Base-by-base conservation (phyloP, 2,329 filamentous ascomycete genomes). In the Rutstroemia sp. region DNA sequence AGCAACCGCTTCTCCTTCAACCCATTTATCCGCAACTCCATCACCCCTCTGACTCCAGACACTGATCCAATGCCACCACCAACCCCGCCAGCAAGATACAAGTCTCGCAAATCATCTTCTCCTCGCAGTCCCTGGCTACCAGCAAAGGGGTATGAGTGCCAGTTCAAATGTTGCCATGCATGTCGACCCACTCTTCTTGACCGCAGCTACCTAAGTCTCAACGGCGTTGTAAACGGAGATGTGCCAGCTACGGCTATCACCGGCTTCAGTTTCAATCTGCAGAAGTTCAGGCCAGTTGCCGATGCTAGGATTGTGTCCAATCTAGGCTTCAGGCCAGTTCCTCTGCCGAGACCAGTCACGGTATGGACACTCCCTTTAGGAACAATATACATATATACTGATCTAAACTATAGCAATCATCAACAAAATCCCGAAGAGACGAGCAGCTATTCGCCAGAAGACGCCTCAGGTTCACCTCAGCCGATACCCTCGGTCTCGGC, bases 211-310 rank as follows among this genome's bases (percentile, higher is more conserved):
- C 67, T 83, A 21, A 78, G 76, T 60, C 68, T 84, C 17, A 67
- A 79, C 58, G 76, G 73, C 4, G 69, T 83, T 21, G 65, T 71
- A n/a, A 67, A 76, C 21, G 78, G 73, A 6, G 76, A 81, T 48
- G 69, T 82, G 3, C 73, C 75, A 0, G 72, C 78, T 5, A 76
- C 74, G 4, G 76, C 75, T 4, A 76, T 76, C 6, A 70, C 72
- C 1, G 80, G 78, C 1, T 83, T 75, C 60, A 76, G 80, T 14
- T 83, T 83, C 58, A 73, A 78, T 50, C 62, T 71, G 5, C 51
- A 37, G 64, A 73, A 25, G 64, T 66, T 57, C 6, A 69, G 78
- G n/a, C 80, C 79, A 1, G 63, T 69, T 23, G 49, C 52, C 1
- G n/a, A 54, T 10, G 61, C 55, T 27, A 60, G 64, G 10, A 34